Conservation (phyloP, 352 stramenopile genomes). For the Globisporangium acanthophoron region DNA sequence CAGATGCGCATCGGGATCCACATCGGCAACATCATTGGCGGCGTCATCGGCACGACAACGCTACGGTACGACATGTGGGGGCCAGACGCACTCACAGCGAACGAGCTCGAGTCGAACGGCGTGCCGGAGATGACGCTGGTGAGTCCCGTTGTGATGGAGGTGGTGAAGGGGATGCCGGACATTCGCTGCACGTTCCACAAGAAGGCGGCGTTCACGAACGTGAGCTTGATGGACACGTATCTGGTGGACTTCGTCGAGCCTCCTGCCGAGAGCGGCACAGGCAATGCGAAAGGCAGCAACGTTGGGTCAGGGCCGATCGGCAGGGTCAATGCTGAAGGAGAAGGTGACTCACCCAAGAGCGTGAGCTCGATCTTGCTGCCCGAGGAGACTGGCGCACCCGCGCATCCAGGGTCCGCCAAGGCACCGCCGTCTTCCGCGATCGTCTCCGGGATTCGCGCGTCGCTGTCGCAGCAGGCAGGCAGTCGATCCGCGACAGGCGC, state of each 20-base stretch:
- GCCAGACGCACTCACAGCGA: constrained; percentile 72
- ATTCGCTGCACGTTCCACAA: constrained; percentile 80
- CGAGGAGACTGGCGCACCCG: not conserved
- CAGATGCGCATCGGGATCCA: constrained; percentile 89
- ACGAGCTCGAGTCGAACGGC: constrained; percentile 85
- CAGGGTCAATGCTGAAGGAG: constrained; percentile 17
- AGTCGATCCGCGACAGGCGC: constrained; percentile 1
- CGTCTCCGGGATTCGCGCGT: constrained; percentile 3
- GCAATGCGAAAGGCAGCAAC: not conserved
- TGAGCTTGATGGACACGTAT: constrained; percentile 81
- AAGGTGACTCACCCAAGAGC: constrained; percentile 13
- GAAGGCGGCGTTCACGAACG: constrained; percentile 77
- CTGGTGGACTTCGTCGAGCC: constrained; percentile 72
- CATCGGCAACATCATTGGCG: constrained; percentile 84
- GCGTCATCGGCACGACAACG: constrained; percentile 82
- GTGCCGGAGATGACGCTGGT: constrained; percentile 78
- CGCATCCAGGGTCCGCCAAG: not conserved
- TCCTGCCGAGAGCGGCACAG: not conserved
- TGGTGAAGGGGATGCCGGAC: constrained; percentile 81
- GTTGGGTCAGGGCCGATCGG: constrained; percentile 11
- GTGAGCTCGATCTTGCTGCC: constrained; percentile 8
- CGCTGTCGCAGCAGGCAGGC: constrained; percentile 11
- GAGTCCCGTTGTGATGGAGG: constrained; percentile 71
- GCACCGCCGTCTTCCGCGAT: not conserved
- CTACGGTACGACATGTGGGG: constrained; percentile 90